These are phyloP conservation scores for Datura wrightii DNA, from an alignment of 257 asterid species.

Conservation along the genomic window DNA sequence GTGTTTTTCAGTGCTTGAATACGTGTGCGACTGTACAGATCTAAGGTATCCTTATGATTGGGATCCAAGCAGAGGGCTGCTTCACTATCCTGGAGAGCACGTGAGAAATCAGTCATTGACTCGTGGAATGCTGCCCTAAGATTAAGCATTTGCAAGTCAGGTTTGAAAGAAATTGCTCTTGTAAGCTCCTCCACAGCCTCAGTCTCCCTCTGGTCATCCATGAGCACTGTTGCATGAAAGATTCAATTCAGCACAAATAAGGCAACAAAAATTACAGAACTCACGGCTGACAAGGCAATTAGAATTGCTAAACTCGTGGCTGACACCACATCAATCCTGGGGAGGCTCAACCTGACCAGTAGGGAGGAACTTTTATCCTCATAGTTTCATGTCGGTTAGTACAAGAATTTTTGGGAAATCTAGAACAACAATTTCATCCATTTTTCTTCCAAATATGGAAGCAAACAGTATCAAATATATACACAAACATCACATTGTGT, in stretches of 20 bases:
- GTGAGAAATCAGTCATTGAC: slow-evolving; percentile 54
- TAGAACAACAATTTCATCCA: neutral
- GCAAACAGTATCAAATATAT: neutral
- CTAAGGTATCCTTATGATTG: slow-evolving; percentile 61
- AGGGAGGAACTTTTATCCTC: slow-evolving; percentile 11
- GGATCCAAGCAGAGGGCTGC: slow-evolving; percentile 73
- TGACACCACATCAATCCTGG: neutral
- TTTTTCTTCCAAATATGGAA: neutral
- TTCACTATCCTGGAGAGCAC: slow-evolving; percentile 61
- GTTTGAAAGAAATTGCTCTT: slow-evolving; percentile 62
- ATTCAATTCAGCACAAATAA: slow-evolving; percentile 26
- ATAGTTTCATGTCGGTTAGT: neutral
- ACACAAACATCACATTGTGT: neutral
- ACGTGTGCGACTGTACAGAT: slow-evolving; percentile 53
- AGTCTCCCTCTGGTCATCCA: slow-evolving; percentile 63
- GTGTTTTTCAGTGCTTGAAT: slow-evolving; percentile 35
- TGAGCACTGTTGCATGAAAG: slow-evolving; percentile 50
- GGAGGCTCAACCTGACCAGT: neutral
- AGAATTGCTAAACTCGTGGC: neutral
- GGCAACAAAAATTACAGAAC: neutral
- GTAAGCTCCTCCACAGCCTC: slow-evolving; percentile 65
- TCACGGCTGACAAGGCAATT: neutral
- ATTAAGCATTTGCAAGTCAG: slow-evolving; percentile 63
- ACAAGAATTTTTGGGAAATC: neutral
- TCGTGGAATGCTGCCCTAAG: slow-evolving; percentile 68